Base-by-base conservation (phyloP, 345 rosid species). In the Draba incana region DNA sequence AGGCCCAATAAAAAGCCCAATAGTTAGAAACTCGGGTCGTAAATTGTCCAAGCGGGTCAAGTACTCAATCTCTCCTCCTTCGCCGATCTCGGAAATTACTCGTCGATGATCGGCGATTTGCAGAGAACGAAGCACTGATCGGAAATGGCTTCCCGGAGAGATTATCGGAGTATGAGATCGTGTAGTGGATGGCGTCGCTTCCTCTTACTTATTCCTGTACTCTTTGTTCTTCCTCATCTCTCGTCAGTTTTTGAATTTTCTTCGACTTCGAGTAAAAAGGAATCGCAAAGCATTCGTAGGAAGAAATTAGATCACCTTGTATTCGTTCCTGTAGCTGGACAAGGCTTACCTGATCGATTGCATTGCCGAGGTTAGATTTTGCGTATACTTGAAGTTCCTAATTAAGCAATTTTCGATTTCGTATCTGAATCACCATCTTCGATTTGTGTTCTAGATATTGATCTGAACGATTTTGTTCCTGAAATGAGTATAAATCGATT, bases 291-390 rank as follows among this genome's bases (percentile, higher is more conserved):
- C 74, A 75, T 69, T 49, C 77, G 28, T 20, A 80, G 65, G 52
- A 79, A 74, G 68, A 89, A 94, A 68, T 70, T 78, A 38, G 92
- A 89, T 70, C 98, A 86, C 71, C 75, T 94, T 43, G 83, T 94
- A 68, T 76, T 87, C 46, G 99, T 84, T 8, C 84, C 84, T 38
- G 82, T 82, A 11, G 86, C 98, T 54, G 99, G 97, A 38, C 80
- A 81, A 79, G 97, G 98, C 80, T 83, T 87, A 62, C 83, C 81
- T 2, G 78, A 91, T 67, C 92, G 97, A 37, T 78, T 91, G 77
- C 96, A 91, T 56, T 91, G 98, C 75, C 81, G 55, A 85, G 96
- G 97, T 94, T 76, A 46, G 72, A 3, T n/a, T 44, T 66, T 56
- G 44, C 1, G 12, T 42, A 37, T 10, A 20, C 20, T 20, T 20